Conservation (phyloP, 148 eudicot genomes). For the Mesembryanthemum crystallinum region DNA sequence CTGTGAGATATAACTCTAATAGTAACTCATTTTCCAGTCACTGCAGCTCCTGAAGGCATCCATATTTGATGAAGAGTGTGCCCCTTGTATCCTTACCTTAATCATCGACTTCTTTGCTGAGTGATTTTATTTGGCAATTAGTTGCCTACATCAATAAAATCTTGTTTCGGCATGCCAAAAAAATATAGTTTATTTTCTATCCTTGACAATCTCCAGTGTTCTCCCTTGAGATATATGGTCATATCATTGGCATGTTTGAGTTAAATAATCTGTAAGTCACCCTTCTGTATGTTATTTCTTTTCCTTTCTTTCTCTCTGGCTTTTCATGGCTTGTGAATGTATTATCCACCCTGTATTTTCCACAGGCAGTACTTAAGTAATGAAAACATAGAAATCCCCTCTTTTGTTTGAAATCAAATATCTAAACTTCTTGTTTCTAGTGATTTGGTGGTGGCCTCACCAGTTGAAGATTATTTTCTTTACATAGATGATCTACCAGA, state of each 20-base stretch:
- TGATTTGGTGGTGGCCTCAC: constrained; percentile 94
- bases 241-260: constrained; percentile 98
- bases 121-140: neutral
- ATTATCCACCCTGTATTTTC: neutral
- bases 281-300: constrained; percentile 4
- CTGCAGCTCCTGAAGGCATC: constrained; percentile 82
- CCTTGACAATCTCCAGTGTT: constrained; percentile 73
- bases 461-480: constrained; percentile 91
- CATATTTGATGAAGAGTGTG: constrained; percentile 77
- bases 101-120: neutral
- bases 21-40: constrained; percentile 48
- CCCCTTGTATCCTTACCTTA: constrained; percentile 74
- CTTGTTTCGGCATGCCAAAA: too few relatives aligned
- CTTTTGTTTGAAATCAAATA: neutral
- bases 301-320: too few relatives aligned
- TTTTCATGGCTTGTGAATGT: neutral
- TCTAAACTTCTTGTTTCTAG: constrained; percentile 40
- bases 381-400: neutral
- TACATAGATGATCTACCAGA: constrained; percentile 71
- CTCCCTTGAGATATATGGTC: constrained; percentile 84
- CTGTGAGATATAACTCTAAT: neutral
- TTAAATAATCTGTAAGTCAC: constrained; percentile 91
- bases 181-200: constrained; percentile 7
- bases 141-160: too few relatives aligned
- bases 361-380: neutral